Evolutionary conservation across 2,329 filamentous ascomycete species (phyloP).

Genomic region (Lasiodiplodia hormozganensis): DNA sequence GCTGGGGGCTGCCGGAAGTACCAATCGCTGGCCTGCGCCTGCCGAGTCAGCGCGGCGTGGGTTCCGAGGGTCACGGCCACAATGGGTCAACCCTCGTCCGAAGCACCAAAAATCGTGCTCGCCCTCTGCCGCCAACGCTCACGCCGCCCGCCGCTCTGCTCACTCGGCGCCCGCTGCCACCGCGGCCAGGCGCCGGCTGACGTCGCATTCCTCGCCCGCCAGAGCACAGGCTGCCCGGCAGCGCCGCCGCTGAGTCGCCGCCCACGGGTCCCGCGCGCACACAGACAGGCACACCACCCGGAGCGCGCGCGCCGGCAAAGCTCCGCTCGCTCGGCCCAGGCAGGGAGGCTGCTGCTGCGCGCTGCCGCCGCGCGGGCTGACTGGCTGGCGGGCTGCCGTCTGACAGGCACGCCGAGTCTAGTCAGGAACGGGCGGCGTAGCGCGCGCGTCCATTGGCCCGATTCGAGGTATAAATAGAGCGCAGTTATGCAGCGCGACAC

Average conservation of each 20-base stretch:
- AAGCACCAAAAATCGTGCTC: constrained; percentile 8
- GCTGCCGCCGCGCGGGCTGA: neutral
- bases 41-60: constrained; percentile 13
- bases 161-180: constrained; percentile 2
- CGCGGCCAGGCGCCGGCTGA: constrained; percentile 20
- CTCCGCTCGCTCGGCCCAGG: constrained; percentile 5
- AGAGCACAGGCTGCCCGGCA: neutral
- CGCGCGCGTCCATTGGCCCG: constrained; percentile 20
- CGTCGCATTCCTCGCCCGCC: constrained; percentile 11
- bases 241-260: constrained; percentile 11
- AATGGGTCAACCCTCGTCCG: constrained; percentile 1
- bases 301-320: constrained; percentile 10
- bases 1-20: constrained; percentile 5
- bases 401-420: constrained; percentile 25
- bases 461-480: constrained; percentile 20
- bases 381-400: neutral
- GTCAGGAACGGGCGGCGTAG: constrained; percentile 25
- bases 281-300: constrained; percentile 13
- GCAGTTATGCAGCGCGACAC: constrained; percentile 24
- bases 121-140: constrained; percentile 1
- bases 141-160: constrained; percentile 20
- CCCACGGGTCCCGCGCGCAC: neutral
- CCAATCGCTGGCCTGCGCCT: constrained; percentile 18
- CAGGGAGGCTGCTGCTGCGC: constrained; percentile 3
- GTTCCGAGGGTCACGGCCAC: constrained; percentile 7